Evolutionary conservation across 164 flowering plant species (phyloP), one percentile per base, ranked within the genome.

Genomic region (Annona cherimola): DNA sequence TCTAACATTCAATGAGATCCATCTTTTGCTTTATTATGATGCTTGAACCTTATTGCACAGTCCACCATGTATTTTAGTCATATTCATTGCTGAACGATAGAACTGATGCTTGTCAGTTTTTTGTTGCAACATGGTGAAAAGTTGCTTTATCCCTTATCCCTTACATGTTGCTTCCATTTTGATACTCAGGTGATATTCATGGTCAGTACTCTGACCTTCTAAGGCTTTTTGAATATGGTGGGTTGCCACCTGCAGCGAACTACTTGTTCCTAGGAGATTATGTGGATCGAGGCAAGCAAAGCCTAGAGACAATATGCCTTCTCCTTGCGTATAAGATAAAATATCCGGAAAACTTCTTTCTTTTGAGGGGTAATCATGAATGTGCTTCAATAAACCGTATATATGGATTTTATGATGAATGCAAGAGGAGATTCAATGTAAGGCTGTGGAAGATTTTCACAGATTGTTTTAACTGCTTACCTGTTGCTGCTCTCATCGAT

Each of bases 361-460:
- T 86, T 19, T 75, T 86, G 74, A 81, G 89, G 79, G 87, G 87
- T 40, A 86, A 86, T 78, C 89, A 86, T 76, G 89, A 86, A 70
- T 86, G 89, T 75, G 89, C 86, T 35, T 86, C 89, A 26, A 81
- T 86, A 46, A 86, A 84, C 67, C 87, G 86, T 12, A 86, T 84
- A 73, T 86, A 86, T 80, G 88, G 88, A 46, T 86, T 86, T 76
- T 86, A 86, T 73, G 88, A 85, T 74, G 88, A 85, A 73, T 83
- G 89, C 20, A 86, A 86, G 73, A 54, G 86, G 62, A 81, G 86
- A 75, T 86, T 86, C 72, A 86, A 84, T 80, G 86, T 86, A 42
- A 79, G 83, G 70, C 69, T 84, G 9, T 86, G 89, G 89, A 86
- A 84, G 73, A 77, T 80, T 42, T 84, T 86, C 75, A 83, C 87